Base-by-base conservation (phyloP, 768 basidiomycete species). In the Hygrocybe punicea region DNA sequence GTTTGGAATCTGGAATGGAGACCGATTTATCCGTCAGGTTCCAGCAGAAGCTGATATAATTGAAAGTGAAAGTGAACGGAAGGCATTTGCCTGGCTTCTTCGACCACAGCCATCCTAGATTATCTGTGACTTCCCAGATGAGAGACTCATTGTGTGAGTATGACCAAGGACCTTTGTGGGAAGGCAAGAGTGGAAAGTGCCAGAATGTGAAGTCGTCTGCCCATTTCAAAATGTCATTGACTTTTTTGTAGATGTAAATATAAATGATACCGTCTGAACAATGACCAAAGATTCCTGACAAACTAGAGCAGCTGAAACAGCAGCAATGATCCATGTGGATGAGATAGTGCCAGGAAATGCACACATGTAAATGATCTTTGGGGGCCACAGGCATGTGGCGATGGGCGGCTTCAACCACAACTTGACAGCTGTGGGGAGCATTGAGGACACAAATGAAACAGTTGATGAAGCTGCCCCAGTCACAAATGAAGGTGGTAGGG, bases 11-110 rank as follows among this genome's bases (percentile, higher is more conserved):
- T 1, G 67, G 66, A 0, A 75, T 56, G 10, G 60, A 57, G 1
- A 75, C 73, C 0, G 51, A 47, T 14, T 61, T 57, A 4, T 34
- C 4, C 1, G 13, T 10, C 6, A 75, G 36, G 47, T 70, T 59
- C 71, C 70, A 73, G 0, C 53, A 23, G 56, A 72, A 73, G 14
- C 71, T 69, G n/a, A 70, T 53, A 53, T 68, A 76, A 4, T 39
- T 58, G 13, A 65, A 59, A 0, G 29, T 19, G 23, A 29, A 33
- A 2, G 17, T 46, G 42, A 71, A 72, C 8, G 66, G 60, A 4
- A 63, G 54, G 11, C 60, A 56, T 49, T 70, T 71, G 7, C 57
- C 48, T 2, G 60, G 49, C n/a, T n/a, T n/a, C n/a, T n/a, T n/a
- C 34, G 67, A 63, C 65, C 68, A 69, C 0, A 69, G 66, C 2